Evolutionary conservation across 208 protist genomes (phyloP).

Genomic region (Phytomonas sp.): DNA sequence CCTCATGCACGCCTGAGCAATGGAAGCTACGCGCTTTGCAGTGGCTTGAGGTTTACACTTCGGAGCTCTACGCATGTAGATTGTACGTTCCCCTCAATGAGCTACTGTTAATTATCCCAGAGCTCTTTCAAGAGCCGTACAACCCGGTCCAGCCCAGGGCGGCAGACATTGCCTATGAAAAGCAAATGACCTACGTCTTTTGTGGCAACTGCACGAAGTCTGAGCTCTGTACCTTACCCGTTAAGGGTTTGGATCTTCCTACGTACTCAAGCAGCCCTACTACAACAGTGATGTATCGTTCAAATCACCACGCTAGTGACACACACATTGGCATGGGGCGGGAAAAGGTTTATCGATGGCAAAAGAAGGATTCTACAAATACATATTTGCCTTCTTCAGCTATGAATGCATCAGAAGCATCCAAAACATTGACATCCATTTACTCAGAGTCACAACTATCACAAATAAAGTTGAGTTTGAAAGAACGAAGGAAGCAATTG

Average conservation of each 20-base stretch:
- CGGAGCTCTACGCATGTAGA: constrained; percentile 38
- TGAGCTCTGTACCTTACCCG: constrained; percentile 24
- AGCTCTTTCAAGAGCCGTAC: constrained; percentile 46
- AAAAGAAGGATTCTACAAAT: neutral
- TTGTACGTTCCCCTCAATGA: constrained; percentile 80
- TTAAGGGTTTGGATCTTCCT: neutral
- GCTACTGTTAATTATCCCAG: constrained; percentile 64
- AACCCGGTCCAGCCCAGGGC: constrained; percentile 58
- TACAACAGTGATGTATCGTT: neutral
- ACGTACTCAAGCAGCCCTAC: neutral
- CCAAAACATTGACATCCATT: neutral
- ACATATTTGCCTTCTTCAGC: neutral
- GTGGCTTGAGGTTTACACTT: constrained; percentile 75
- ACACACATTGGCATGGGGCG: neutral
- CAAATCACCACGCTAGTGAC: neutral
- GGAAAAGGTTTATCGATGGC: neutral
- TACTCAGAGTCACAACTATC: neutral
- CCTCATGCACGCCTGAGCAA: constrained; percentile 24
- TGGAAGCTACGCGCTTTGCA: constrained; percentile 77
- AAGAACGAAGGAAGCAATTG: neutral
- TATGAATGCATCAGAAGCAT: neutral
- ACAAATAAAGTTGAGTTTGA: neutral
- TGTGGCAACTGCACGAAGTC: constrained; percentile 58
- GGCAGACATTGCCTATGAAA: constrained; percentile 66
- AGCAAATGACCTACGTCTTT: constrained; percentile 78